Evolutionary conservation across 345 rosid species (phyloP).

Genomic region (Acer negundo): DNA sequence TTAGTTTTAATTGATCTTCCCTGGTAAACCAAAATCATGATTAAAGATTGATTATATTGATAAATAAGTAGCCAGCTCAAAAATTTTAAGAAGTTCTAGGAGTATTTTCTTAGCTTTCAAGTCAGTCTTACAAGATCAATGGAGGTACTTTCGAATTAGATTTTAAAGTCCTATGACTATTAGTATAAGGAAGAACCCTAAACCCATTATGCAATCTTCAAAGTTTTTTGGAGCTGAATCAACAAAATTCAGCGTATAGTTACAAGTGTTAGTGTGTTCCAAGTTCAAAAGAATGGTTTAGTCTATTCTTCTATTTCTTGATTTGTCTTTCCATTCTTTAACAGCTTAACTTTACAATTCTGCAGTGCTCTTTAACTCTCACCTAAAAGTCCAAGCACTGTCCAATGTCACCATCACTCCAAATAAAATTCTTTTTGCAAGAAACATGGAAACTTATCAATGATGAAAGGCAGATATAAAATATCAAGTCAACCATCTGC

Average conservation of each 20-base stretch:
- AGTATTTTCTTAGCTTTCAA: not conserved
- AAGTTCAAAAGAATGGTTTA: not conserved
- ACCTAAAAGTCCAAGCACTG: not conserved
- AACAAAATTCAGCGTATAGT: not conserved
- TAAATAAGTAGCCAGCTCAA: not conserved
- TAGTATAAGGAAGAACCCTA: not conserved
- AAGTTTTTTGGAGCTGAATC: no score
- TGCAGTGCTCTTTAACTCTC: not conserved
- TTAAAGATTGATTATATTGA: not conserved
- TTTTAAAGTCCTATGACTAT: not conserved
- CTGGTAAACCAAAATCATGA: not conserved
- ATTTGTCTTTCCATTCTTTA: not conserved
- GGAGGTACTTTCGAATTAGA: not conserved
- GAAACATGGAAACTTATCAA: not conserved
- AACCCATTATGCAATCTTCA: not conserved
- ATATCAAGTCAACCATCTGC: not conserved
- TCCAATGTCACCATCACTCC: not conserved
- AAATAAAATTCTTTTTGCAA: not conserved
- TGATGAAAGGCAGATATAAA: not conserved
- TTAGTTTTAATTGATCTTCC: not conserved
- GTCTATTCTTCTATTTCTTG: not conserved
- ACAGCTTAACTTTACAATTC: not conserved
- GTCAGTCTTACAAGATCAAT: not conserved
- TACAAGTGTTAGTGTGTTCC: no score
- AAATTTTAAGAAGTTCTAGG: not conserved